phyloP scores from a whole-genome alignment of 345 rosid genomes.

The Streptanthus diversifolius region DNA sequence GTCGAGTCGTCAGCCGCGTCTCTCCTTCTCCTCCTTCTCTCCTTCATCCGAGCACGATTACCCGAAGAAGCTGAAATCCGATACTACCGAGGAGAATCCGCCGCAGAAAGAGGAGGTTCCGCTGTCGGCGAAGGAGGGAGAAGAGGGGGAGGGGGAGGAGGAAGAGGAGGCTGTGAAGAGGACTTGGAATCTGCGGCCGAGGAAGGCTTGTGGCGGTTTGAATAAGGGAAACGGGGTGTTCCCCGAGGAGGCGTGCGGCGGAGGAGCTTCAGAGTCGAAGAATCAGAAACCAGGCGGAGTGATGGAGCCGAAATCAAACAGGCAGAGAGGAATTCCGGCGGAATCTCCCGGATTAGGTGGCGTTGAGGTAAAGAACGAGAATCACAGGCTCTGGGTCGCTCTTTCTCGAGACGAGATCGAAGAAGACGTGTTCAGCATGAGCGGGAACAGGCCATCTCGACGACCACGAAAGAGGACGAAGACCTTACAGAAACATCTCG shows the following conservation, averaged over 20 bases:
- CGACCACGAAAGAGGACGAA: constrained; percentile 75
- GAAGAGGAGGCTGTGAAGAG: constrained; percentile 45
- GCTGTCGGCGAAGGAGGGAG: constrained; percentile 28
- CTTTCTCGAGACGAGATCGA: constrained; percentile 84
- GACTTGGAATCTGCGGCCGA: constrained; percentile 85
- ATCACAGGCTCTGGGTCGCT: constrained; percentile 67
- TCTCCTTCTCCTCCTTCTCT: constrained; percentile 40
- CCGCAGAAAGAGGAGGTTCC: constrained; percentile 20
- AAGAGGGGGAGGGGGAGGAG: constrained; percentile 33
- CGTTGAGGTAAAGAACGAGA: constrained; percentile 52
- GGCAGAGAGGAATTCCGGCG: constrained; percentile 64
- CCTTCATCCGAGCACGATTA: constrained; percentile 37
- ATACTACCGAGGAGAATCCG: constrained; percentile 7
- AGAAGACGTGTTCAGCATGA: constrained; percentile 82
- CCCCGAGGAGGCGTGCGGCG: constrained; percentile 8
- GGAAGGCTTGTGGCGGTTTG: constrained; percentile 32
- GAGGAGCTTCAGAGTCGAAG: constrained; percentile 23
- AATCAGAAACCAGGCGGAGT: constrained; percentile 32
- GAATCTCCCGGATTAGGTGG: constrained; percentile 41
- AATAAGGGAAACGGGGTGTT: constrained; percentile 25
- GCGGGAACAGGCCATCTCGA: constrained; percentile 76
- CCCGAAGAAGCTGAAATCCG: constrained; percentile 17
- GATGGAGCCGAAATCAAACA: constrained; percentile 54
- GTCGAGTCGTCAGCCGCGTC: constrained; percentile 50
- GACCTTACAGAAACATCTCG: constrained; percentile 70